Evolutionary conservation across 805 yeast genomes (phyloP).

Genomic region (Candida patagonica): DNA sequence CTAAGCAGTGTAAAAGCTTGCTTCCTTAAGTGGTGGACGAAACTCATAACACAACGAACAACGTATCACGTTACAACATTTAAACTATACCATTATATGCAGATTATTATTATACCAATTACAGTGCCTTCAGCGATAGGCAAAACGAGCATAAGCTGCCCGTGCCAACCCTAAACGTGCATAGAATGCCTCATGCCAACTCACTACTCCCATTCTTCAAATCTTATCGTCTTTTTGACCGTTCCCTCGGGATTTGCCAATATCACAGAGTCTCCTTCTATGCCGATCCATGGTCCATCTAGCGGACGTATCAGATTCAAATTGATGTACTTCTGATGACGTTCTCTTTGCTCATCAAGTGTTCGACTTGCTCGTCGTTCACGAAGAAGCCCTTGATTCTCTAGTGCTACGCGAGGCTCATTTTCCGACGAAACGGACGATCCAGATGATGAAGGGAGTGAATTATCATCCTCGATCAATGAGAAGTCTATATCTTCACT

Average conservation of each 20-base stretch:
- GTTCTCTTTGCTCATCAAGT: conserved; percentile 70
- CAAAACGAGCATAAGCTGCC: not conserved
- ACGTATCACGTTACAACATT: no score
- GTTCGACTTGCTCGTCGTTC: conserved; percentile 36
- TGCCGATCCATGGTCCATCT: conserved; percentile 77
- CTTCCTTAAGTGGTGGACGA: no score
- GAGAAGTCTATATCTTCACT: conserved; percentile 3
- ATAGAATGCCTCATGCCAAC: not conserved
- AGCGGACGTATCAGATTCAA: conserved; percentile 60
- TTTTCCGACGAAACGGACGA: conserved; percentile 1
- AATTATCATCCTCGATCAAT: conserved; percentile 6
- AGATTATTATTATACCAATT: no score
- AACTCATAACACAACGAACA: no score
- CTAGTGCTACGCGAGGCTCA: conserved; percentile 17
- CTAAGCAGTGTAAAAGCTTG: no score
- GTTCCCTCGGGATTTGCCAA: conserved; percentile 39
- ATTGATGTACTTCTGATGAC: conserved; percentile 62
- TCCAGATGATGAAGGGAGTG: not conserved
- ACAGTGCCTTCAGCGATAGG: no score
- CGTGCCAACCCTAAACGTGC: not conserved
- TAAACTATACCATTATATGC: no score
- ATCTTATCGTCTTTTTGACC: conserved; percentile 27
- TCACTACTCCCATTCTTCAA: conserved; percentile 36
- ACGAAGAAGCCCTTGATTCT: not conserved
- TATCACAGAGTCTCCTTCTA: conserved; percentile 47